Evolutionary conservation across 1,139 yeast genomes (phyloP), one percentile per base, ranked within the genome.

Genomic region (Candida sp.): DNA sequence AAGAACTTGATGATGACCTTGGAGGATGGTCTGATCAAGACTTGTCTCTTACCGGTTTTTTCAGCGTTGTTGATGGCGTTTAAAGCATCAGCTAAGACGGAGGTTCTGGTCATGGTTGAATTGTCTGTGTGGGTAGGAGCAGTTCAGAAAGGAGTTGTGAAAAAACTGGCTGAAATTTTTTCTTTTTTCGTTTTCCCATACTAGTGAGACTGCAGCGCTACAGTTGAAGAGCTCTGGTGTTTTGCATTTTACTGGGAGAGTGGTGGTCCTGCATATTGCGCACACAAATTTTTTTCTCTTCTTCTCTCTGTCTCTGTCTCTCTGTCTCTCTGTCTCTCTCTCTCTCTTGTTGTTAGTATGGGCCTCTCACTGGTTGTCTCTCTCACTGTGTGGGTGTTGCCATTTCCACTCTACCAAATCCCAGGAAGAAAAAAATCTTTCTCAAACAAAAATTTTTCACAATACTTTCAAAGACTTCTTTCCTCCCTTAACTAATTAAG

Each of bases 41-140:
- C 99, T 85, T 94, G 99, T 83, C 99, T 90, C 84, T 94, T 94
- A 80, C 99, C 99, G 75, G 98, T 87, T 82, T 93, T 94, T 84
- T 94, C 99, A 77, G 99, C 99, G 78, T 94, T 94, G 93, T 93
- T 91, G 77, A 94, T 94, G 69, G 97, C 86, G 78, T 94, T 93
- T 75, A 94, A 89, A 75, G 99, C 98, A 83, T 94, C 99, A 71
- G 98, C 98, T 80, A 94, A 89, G 75, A 90, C 99, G 67, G 99
- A 94, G 68, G 98, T 84, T 85, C 98, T 93, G 76, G 98, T 92
- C 98, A 94, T 92, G 77, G 74, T 80, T 42, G 33, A 44, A 31
- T 40, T 32, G 42, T 42, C 25, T 32, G 41, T 49, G 46, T 46
- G 43, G 33, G 35, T 9, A 34, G 34, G 39, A 43, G 32, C 31